Percentiles rank a stretch among this genome's conserved stretches.
Conservation (phyloP, 176 grass and related monocot genomes). For the Oryza coarctata region DNA sequence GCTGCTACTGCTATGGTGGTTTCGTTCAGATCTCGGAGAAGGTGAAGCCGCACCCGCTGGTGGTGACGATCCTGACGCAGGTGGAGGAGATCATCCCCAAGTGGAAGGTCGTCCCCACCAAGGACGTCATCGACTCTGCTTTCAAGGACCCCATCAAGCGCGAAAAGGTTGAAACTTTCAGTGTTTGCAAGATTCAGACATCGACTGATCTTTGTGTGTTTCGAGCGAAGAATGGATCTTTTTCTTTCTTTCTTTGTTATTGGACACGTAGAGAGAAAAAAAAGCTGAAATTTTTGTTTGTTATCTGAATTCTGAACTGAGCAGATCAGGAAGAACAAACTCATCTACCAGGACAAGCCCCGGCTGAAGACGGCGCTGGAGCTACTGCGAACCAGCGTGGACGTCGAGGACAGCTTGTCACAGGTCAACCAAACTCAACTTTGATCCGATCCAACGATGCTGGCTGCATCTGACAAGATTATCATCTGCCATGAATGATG, state of each 20-base stretch:
- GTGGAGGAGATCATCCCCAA: conserved; percentile 91
- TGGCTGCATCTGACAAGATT: not conserved
- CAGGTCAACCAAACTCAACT: conserved; percentile 34
- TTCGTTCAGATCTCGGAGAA: conserved; percentile 80
- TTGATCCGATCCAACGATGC: too few species aligned
- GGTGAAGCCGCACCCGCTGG: conserved; percentile 73
- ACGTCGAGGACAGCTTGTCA: conserved; percentile 69
- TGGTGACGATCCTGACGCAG: conserved; percentile 67
- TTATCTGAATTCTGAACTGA: too few species aligned
- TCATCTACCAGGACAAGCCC: conserved; percentile 93
- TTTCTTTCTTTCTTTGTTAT: not conserved
- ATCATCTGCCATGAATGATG: too few species aligned
- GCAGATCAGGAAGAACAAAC: conserved; percentile 86
- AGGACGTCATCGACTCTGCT: conserved; percentile 82
- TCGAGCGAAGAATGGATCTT: not conserved
- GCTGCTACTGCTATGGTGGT: not conserved
- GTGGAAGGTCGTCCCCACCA: conserved; percentile 91
- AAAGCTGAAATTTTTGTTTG: not conserved
- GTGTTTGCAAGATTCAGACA: too few species aligned
- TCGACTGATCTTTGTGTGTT: not conserved
- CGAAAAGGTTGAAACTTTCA: conserved; percentile 42
- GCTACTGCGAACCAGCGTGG: conserved; percentile 79
- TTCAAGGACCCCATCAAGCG: conserved; percentile 89
- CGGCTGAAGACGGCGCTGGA: conserved; percentile 85
- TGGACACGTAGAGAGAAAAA: not conserved